Conservation (phyloP, 2,329 filamentous ascomycete species). For the Nemania sp. region DNA sequence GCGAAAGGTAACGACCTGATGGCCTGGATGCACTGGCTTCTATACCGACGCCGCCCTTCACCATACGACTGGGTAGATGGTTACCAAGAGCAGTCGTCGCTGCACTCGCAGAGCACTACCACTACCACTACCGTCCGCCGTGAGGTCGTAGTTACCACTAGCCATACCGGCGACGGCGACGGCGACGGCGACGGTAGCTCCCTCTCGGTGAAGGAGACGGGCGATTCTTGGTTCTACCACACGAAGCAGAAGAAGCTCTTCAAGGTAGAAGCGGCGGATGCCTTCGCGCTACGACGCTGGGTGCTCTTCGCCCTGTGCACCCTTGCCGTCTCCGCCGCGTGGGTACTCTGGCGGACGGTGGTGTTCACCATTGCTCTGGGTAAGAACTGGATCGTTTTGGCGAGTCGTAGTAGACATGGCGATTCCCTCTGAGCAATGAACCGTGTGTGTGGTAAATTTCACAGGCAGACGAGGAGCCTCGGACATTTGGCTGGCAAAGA, state of each 20-base stretch:
- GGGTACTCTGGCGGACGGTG: slow-evolving; percentile 9
- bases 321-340: slow-evolving; percentile 32
- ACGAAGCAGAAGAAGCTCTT: slow-evolving; percentile 64
- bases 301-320: slow-evolving; percentile 57
- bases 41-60: slow-evolving; percentile 47
- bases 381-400: neutral
- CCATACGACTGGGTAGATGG: slow-evolving; percentile 44
- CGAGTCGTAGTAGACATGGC: neutral
- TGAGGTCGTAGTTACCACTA: neutral
- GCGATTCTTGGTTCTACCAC: slow-evolving; percentile 53
- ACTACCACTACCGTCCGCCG: neutral
- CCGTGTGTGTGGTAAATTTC: neutral
- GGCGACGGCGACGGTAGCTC: slow-evolving; percentile 12
- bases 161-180: slow-evolving; percentile 2
- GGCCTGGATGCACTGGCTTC: slow-evolving; percentile 47
- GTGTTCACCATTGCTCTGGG: slow-evolving; percentile 2
- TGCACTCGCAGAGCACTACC: neutral
- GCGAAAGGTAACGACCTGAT: slow-evolving; percentile 30
- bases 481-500: no score
- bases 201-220: slow-evolving; percentile 24
- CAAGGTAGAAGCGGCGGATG: slow-evolving; percentile 65
- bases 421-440: neutral
- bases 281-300: slow-evolving; percentile 61
- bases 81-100: slow-evolving; percentile 7
- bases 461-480: neutral